Evolutionary conservation across 2,329 filamentous ascomycete species (phyloP).

Genomic region (Dothiorella sarmentorum): DNA sequence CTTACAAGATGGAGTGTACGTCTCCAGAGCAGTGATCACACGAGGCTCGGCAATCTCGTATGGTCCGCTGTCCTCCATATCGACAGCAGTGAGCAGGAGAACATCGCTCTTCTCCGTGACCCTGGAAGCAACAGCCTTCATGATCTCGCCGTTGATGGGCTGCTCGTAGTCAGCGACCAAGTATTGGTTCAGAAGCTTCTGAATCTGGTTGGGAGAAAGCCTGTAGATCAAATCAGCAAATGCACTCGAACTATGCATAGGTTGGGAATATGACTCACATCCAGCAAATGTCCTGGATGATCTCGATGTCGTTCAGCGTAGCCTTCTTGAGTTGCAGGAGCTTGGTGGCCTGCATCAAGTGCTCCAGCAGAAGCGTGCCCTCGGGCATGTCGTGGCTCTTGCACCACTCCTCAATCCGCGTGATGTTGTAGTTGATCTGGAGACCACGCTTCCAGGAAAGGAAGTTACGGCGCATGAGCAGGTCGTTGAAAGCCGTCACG

Average conservation of each 20-base stretch:
- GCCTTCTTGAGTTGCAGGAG: constrained; percentile 98
- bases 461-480: constrained; percentile 97
- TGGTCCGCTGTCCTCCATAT: constrained; percentile 98
- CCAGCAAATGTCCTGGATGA: constrained; percentile 99
- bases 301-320: constrained; percentile 97
- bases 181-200: constrained; percentile 98
- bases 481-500: constrained; percentile 96
- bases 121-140: constrained; percentile 96
- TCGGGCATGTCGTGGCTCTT: constrained; percentile 99
- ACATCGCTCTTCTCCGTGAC: constrained; percentile 99
- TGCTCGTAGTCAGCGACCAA: constrained; percentile 98
- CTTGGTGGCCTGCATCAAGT: constrained; percentile 99
- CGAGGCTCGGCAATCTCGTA: constrained; percentile 98
- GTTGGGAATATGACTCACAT: constrained; percentile 54
- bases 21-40: constrained; percentile 93
- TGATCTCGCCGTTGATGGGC: constrained; percentile 98
- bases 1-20: constrained; percentile 96
- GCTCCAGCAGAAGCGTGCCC: constrained; percentile 93
- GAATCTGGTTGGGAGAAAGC: constrained; percentile 95
- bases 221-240: background rate
- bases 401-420: constrained; percentile 98
- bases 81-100: constrained; percentile 85
- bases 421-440: constrained; percentile 99
- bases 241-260: constrained; percentile 47
- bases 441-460: constrained; percentile 98